A percentile compares a stretch with the other conserved stretches of the same genome.
Evolutionary conservation across 768 basidiomycete species (phyloP).

Genomic region (Naganishia antarctica): DNA sequence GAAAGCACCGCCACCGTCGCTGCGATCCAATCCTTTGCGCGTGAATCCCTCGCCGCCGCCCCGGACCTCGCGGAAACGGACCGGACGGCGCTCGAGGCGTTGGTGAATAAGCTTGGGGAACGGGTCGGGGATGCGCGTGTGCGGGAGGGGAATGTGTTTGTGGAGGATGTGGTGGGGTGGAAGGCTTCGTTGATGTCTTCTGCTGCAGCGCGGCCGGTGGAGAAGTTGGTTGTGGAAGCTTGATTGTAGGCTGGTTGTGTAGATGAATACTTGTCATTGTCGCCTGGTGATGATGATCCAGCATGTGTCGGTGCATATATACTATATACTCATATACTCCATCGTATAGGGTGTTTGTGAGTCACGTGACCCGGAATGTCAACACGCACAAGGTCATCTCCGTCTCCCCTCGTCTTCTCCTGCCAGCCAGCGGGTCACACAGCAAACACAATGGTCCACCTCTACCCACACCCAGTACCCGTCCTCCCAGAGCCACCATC

Average conservation of each 20-base stretch:
- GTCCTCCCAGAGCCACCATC: background rate
- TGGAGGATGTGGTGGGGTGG: constrained; percentile 65
- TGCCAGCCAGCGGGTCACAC: background rate
- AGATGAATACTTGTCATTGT: too few relatives aligned
- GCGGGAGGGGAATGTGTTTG: constrained; percentile 57
- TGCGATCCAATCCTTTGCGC: constrained; percentile 67
- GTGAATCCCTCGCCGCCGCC: constrained; percentile 47
- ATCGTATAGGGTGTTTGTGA: too few relatives aligned
- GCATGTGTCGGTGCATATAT: too few relatives aligned
- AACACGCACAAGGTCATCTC: too few relatives aligned
- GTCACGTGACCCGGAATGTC: too few relatives aligned
- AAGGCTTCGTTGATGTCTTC: constrained; percentile 59
- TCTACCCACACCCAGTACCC: constrained; percentile 24
- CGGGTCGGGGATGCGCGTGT: constrained; percentile 45
- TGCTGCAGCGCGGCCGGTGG: constrained; percentile 62
- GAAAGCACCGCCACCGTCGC: constrained; percentile 59
- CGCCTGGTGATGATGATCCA: too few relatives aligned
- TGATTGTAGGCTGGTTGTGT: too few relatives aligned
- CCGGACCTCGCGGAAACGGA: constrained; percentile 51
- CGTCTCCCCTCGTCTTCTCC: background rate
- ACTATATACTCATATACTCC: too few relatives aligned
- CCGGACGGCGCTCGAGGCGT: constrained; percentile 54
- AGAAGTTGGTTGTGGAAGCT: constrained; percentile 30
- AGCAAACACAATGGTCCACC: constrained; percentile 19
- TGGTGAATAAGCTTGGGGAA: constrained; percentile 56